Conservation (phyloP, 495 filamentous ascomycete species). For the Mytilinidion resinicola region DNA sequence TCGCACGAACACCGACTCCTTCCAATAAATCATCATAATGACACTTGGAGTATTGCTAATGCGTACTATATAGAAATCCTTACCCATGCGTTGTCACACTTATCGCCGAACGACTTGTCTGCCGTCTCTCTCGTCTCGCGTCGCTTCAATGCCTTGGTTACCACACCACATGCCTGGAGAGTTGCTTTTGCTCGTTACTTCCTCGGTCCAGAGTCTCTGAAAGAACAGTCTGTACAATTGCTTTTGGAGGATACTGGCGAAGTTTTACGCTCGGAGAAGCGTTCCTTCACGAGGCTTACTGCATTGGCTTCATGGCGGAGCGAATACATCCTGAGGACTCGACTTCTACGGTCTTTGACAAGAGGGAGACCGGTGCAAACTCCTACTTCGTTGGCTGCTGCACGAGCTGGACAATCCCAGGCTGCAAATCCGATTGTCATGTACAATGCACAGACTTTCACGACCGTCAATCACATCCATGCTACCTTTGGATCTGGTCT, state of each 20-base stretch:
- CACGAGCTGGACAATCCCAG: constrained; percentile 44
- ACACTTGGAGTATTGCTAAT: background rate
- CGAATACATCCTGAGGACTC: constrained; percentile 85
- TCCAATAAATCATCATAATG: constrained; percentile 20
- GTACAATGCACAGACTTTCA: constrained; percentile 73
- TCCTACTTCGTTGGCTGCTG: constrained; percentile 45
- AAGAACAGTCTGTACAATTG: constrained; percentile 23
- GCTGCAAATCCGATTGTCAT: constrained; percentile 59
- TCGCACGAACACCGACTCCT: constrained; percentile 21
- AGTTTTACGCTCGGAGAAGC: constrained; percentile 55
- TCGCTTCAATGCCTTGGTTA: constrained; percentile 75
- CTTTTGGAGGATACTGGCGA: constrained; percentile 40
- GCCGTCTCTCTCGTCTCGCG: constrained; percentile 75
- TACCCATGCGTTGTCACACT: constrained; percentile 84
- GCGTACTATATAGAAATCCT: constrained; percentile 60
- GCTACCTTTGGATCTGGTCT: constrained; percentile 56
- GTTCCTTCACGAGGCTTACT: constrained; percentile 73
- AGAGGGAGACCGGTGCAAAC: constrained; percentile 66
- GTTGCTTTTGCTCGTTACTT: constrained; percentile 86
- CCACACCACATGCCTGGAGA: constrained; percentile 84
- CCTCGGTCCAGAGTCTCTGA: constrained; percentile 54
- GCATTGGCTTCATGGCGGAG: constrained; percentile 81
- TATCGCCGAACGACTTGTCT: constrained; percentile 71
- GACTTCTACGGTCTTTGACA: constrained; percentile 68
- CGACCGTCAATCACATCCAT: constrained; percentile 68